Evolutionary conservation across 352 stramenopile species (phyloP), one percentile per base, ranked within the genome.

Genomic region (Globisporangium takayamanum): DNA sequence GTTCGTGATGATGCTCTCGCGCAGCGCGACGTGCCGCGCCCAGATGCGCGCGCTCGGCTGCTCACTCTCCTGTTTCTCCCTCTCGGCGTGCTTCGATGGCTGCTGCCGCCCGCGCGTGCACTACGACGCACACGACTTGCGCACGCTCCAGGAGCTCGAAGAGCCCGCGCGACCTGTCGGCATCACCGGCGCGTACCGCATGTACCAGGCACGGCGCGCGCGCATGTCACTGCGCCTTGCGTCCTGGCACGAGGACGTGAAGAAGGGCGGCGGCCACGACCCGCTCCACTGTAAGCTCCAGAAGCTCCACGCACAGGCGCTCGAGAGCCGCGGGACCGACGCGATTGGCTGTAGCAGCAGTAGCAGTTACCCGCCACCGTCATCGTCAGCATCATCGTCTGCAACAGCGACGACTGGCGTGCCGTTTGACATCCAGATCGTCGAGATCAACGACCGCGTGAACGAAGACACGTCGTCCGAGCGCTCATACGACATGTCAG

Each of bases 161-260:
- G 57, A 86, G 28, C 62, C 64, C 3, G 44, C 45, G 37, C 68
- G 73, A 14, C 71, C 57, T n/a, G 62, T 70, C 45, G 74, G 74
- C 49, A 80, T 84, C 56, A 84, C 74, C 49, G 74, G 74, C 46
- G 72, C 74, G 44, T 84, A 84, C 53, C 74, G 74, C 45, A 70
- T 76, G 63, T 81, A 81, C 59, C 74, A 84, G 60, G 65, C 72
- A 42, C 65, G 74, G 5, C 72, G 68, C 44, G 75, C 72, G 41
- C 66, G 74, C 18, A 64, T 82, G 45, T 74, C 79, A 42, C 58
- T 89, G 53, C 75, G 72, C 4, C 61, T 89, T 15, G 73, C 69
- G 6, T 74, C 73, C 1, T 89, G 79, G 79, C 75, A 78, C n/a
- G 75, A 89, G 46, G 79, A 89, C 61, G 63, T 87, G 36, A 78